These are phyloP conservation scores for Candida glaebosa DNA, from an alignment of 805 yeast genomes.

Conservation along the genomic window DNA sequence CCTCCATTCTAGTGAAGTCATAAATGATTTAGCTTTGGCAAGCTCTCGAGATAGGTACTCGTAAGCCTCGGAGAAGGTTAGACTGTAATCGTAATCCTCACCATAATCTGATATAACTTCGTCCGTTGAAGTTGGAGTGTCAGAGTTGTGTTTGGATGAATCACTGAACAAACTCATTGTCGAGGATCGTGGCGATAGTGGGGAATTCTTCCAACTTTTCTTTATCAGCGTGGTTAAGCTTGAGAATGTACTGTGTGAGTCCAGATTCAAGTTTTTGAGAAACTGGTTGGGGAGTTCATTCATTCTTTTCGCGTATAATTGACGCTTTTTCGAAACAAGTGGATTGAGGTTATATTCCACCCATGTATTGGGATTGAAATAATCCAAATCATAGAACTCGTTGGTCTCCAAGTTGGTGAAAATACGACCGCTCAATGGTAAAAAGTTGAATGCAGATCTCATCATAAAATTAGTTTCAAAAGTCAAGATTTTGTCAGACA, in stretches of 20 bases:
- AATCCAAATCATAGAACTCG: constrained; percentile 63
- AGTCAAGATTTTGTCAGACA: constrained; percentile 71
- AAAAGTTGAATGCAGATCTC: constrained; percentile 77
- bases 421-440: constrained; percentile 73
- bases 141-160: background rate
- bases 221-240: background rate
- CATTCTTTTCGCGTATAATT: constrained; percentile 22
- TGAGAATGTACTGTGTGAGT: constrained; percentile 1
- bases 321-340: constrained; percentile 48
- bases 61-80: constrained; percentile 56
- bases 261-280: background rate
- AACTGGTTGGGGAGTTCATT: background rate
- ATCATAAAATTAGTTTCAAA: constrained; percentile 82
- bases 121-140: background rate
- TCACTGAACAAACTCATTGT: background rate
- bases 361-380: constrained; percentile 80
- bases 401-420: constrained; percentile 62
- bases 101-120: background rate
- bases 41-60: constrained; percentile 63
- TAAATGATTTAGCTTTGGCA: constrained; percentile 53
- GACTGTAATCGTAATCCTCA: constrained; percentile 15
- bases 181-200: background rate
- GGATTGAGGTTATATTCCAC: constrained; percentile 72
- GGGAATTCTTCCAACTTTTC: constrained; percentile 3
- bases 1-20: constrained; percentile 53